A percentile compares a stretch with the other conserved stretches of the same genome.
Conservation (phyloP, 1,139 yeast species). For the Lodderomyces theae region DNA sequence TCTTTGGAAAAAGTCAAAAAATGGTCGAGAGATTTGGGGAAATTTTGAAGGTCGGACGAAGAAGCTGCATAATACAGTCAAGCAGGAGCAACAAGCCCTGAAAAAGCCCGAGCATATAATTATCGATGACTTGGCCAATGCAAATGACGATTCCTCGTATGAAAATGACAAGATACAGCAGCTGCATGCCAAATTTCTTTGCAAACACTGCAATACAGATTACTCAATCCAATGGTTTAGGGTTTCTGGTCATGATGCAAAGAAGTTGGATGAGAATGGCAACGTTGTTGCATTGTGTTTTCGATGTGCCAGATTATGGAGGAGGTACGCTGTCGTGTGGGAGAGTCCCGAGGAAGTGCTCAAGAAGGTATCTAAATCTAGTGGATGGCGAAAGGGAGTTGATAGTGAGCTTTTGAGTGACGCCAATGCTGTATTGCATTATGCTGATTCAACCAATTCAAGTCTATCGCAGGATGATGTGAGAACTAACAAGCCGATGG, state of each 20-base stretch:
- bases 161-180: constrained; percentile 47
- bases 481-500: no score
- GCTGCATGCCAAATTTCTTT: constrained; percentile 41
- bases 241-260: constrained; percentile 60
- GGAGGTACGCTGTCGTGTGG: constrained; percentile 90
- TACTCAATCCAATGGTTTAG: constrained; percentile 65
- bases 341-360: constrained; percentile 71
- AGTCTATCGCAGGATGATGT: neutral
- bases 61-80: constrained; percentile 33
- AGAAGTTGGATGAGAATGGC: constrained; percentile 24
- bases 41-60: constrained; percentile 71
- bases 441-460: neutral
- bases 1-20: constrained; percentile 83
- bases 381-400: constrained; percentile 57
- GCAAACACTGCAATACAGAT: constrained; percentile 63
- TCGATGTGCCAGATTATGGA: constrained; percentile 89
- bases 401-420: constrained; percentile 76
- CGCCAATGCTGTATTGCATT: constrained; percentile 47
- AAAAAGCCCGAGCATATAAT: constrained; percentile 15
- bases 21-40: constrained; percentile 81
- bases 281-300: constrained; percentile 62
- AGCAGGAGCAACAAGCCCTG: constrained; percentile 23
- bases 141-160: constrained; percentile 70
- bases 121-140: constrained; percentile 50
- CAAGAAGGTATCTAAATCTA: constrained; percentile 37